These are phyloP conservation scores for Domatiomyces catenatus DNA, from an alignment of 2,329 filamentous ascomycete species.

Conservation along the genomic window DNA sequence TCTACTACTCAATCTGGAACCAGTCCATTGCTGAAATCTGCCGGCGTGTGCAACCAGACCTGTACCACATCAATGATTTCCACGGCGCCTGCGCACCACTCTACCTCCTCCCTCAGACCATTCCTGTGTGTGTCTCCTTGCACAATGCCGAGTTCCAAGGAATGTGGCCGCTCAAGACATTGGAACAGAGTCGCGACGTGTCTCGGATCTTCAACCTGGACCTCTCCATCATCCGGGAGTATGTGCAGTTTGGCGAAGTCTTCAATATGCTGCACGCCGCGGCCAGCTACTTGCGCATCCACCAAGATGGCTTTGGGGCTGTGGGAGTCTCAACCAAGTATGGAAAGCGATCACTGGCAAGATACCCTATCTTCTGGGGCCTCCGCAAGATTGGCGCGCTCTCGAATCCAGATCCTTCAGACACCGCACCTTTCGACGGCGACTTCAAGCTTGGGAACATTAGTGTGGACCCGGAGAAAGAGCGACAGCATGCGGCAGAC, in stretches of 20 bases:
- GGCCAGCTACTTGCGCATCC: conserved; percentile 41
- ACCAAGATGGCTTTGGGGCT: conserved; percentile 44
- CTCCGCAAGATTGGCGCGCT: conserved; percentile 38
- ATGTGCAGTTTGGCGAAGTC: conserved; percentile 44
- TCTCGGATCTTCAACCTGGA: conserved; percentile 41
- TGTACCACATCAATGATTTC: conserved; percentile 44
- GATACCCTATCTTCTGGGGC: conserved; percentile 47
- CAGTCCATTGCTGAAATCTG: conserved; percentile 43
- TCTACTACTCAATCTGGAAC: conserved; percentile 47
- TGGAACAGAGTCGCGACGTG: conserved; percentile 38
- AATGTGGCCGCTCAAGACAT: conserved; percentile 42
- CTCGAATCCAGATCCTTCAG: conserved; percentile 42
- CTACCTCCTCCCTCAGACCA: conserved; percentile 39
- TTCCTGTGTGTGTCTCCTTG: conserved; percentile 40
- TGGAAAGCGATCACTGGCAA: conserved; percentile 40
- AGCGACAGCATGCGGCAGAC: conserved; percentile 32
- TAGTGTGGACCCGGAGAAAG: conserved; percentile 32
- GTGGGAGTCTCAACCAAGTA: conserved; percentile 46
- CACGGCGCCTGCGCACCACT: conserved; percentile 40
- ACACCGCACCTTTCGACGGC: conserved; percentile 38
- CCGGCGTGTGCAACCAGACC: conserved; percentile 35
- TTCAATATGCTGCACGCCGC: conserved; percentile 45
- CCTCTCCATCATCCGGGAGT: conserved; percentile 36
- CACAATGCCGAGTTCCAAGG: conserved; percentile 48
- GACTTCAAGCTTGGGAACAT: conserved; percentile 27